Percentiles rank a stretch among this genome's conserved stretches.
Evolutionary conservation across 371 early-diverging fungal species (phyloP).

Genomic region (Batkoa obscura): DNA sequence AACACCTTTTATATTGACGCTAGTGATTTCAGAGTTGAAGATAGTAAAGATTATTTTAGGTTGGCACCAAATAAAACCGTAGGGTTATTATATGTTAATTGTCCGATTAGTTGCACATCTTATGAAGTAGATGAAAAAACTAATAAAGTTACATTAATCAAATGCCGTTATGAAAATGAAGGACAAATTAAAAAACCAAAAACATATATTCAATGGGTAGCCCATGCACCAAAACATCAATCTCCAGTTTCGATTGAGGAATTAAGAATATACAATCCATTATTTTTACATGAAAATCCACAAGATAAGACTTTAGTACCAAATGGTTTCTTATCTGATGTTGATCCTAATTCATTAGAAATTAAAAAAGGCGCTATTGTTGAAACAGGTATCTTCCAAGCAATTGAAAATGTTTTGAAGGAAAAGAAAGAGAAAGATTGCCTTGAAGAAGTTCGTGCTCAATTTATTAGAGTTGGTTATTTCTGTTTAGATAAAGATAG

Average conservation of each 20-base stretch:
- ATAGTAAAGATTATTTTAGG: conserved; percentile 85
- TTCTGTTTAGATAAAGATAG: conserved; percentile 91
- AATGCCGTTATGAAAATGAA: conserved; percentile 7
- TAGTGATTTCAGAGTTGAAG: conserved; percentile 83
- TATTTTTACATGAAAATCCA: conserved; percentile 87
- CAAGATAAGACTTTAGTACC: conserved; percentile 54
- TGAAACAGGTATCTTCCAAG: conserved; percentile 65
- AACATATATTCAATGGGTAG: conserved; percentile 98
- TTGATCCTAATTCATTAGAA: conserved; percentile 63
- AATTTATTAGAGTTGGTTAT: conserved; percentile 94
- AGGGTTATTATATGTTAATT: conserved; percentile 70
- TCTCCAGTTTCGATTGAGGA: conserved; percentile 72
- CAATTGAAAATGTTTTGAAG: conserved; percentile 11
- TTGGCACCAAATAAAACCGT: conserved; percentile 86
- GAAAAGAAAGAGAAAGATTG: conserved; percentile 13
- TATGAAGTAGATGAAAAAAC: conserved; percentile 38
- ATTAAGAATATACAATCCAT: conserved; percentile 60
- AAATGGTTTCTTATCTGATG: conserved; percentile 83
- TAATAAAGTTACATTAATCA: too few species aligned
- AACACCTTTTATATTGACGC: conserved; percentile 81
- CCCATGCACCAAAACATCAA: conserved; percentile 50
- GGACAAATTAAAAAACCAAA: conserved; percentile 55
- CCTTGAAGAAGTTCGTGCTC: conserved; percentile 73
- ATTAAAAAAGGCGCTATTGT: conserved; percentile 50
- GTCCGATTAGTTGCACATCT: conserved; percentile 65